Evolutionary conservation across 192 early-diverging fungal genomes (phyloP), one percentile per base, ranked within the genome.

Genomic region (Umbelopsis ramanniana): DNA sequence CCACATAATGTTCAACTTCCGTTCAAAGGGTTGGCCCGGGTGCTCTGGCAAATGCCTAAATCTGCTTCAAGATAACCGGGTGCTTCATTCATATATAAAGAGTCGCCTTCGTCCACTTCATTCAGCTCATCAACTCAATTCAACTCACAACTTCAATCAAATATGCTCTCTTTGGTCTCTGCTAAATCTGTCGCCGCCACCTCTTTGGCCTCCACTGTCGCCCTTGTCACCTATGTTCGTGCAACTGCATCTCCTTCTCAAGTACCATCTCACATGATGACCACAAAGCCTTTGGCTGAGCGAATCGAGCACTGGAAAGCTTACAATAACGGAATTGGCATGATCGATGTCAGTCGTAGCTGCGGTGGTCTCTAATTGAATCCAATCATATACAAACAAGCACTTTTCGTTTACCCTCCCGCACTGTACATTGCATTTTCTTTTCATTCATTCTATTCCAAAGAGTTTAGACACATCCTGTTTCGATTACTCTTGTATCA

Each of bases 311-410:
- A 77, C 71, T 81, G 80, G 80, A 68, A 66, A 22, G 70, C 50
- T 52, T 48, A 70, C 12, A 81, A 81, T 26, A 81, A 81, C 14
- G 80, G 80, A 37, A 50, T 82, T 45, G 74, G 77, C 66, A 35
- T 78, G 10, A 33, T 46, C n/a, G 81, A 79, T 76, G 81, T 82
- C 24, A 66, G 71, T 37, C 77, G 81, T 46, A 76, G 74, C 46
- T 72, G 77, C 71, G 80, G 80, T 67, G 80, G 80, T 46, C 53
- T 81, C 12, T 82, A 72, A 29, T 29, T 29, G 29, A 72, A 72
- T 11, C 46, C 10, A 50, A 50, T 50, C 48, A 19, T 17, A 15
- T 19, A 15, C 19, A 50, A 10, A 19, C 48, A 50, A 50, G 15
- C 48, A 50, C 9, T 6, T 19, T 4, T 21, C 2, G 0, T 17